Evolutionary conservation across 257 asterid species (phyloP).

Genomic region (Gentiana straminea): DNA sequence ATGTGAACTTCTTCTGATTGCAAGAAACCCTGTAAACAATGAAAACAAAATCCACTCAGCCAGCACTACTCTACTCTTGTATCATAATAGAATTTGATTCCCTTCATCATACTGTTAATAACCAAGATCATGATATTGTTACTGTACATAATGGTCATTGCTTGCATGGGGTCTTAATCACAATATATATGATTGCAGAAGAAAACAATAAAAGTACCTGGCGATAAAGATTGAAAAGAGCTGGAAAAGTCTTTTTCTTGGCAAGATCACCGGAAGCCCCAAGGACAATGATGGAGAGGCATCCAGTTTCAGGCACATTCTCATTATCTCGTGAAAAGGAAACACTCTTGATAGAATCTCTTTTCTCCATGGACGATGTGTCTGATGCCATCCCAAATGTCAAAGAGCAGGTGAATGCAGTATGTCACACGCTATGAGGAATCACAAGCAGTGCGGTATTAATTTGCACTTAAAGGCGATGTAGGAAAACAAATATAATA

Average conservation of each 20-base stretch:
- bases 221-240: conserved; percentile 80
- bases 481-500: neutral
- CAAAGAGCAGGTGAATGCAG: no score
- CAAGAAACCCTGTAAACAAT: conserved; percentile 60
- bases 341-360: conserved; percentile 32
- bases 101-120: no score
- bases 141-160: no score
- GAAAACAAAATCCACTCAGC: conserved; percentile 13
- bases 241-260: conserved; percentile 95
- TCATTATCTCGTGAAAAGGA: conserved; percentile 37
- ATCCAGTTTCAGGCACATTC: conserved; percentile 54
- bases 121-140: no score
- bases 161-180: no score
- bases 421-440: neutral
- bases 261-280: conserved; percentile 99
- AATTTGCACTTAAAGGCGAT: neutral
- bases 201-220: conserved; percentile 36
- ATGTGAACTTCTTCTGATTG: conserved; percentile 75
- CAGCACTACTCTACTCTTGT: neutral
- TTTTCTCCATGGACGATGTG: conserved; percentile 55
- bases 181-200: no score
- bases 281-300: conserved; percentile 74
- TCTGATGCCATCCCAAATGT: conserved; percentile 24
- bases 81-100: no score
- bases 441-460: conserved; percentile 5